Conservation (phyloP, 2,329 filamentous ascomycete genomes). For the Nemania sp. region DNA sequence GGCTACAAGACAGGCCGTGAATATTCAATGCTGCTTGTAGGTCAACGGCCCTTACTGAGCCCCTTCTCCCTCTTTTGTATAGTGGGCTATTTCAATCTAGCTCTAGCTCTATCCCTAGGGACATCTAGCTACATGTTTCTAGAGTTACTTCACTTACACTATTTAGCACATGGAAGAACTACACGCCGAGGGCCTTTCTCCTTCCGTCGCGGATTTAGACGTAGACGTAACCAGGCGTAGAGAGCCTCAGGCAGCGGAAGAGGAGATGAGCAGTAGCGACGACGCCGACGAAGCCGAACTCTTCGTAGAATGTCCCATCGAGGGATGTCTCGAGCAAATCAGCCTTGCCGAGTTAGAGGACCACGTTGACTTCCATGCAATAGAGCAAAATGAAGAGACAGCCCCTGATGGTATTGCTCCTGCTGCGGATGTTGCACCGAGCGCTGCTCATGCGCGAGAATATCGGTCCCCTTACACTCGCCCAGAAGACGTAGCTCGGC, state of each 20-base stretch:
- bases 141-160: constrained; percentile 24
- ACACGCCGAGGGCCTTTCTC: constrained; percentile 46
- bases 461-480: constrained; percentile 41
- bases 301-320: constrained; percentile 66
- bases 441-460: constrained; percentile 12
- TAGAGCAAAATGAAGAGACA: constrained; percentile 60
- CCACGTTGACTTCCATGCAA: constrained; percentile 70
- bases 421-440: constrained; percentile 11
- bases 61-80: background rate
- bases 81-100: background rate
- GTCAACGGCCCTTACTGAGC: constrained; percentile 18
- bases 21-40: constrained; percentile 55
- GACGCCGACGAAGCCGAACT: constrained; percentile 52
- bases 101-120: background rate
- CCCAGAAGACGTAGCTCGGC: constrained; percentile 20
- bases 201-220: constrained; percentile 41
- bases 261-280: constrained; percentile 33
- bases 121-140: background rate
- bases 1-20: constrained; percentile 51
- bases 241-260: constrained; percentile 5
- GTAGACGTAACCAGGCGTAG: background rate
- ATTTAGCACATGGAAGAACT: constrained; percentile 50
- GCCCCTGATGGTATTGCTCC: constrained; percentile 25
- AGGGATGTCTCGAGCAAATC: constrained; percentile 71
- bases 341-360: constrained; percentile 64